Evolutionary conservation across 139 green algal species (phyloP), one percentile per base, ranked within the genome.

Genomic region (Limnomonas spitsbergensis): DNA sequence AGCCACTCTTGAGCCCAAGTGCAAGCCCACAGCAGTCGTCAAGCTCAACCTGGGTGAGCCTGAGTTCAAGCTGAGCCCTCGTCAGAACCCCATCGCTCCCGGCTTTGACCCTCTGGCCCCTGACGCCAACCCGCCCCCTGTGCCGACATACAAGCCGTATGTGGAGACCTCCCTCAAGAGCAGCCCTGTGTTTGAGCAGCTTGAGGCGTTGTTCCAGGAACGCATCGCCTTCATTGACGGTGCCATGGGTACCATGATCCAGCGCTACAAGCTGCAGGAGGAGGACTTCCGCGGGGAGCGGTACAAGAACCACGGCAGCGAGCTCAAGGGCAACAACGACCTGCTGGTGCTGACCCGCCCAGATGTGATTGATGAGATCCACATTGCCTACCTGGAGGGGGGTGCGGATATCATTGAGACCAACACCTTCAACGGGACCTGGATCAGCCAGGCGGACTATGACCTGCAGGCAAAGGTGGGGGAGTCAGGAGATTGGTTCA

Each of bases 251-350:
- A 99, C 94, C 31, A 75, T 80, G 90, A 93, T 97, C 53, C 92
- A 97, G 86, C 73, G 79, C 35, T 92, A 92, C 86, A 94, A 92
- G 88, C 91, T 98, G 77, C 34, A 88, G 66, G 95, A 99, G 89
- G 89, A 86, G 42, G 95, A 99, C 88, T 99, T 95, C 90, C 75
- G 92, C 0, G 90, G 90, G 7, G 90, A 96, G 52, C 84, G 88
- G 75, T 94, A 90, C 66, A 80, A 66, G 34, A 77, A 90, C 71
- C 94, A 98, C 82, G 56, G 73, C 2, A 77, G 94, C 77, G 95
- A 98, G 84, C 91, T 98, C 6, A 97, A 98, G 89, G 95, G 95
- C 76, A 98, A 98, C 93, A 99, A 98, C 80, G 95, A 98, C 80
- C 27, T 99, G 42, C 87, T 98, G 79, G 93, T 98, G 34, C 84